Conservation (phyloP, 1,139 yeast species). For the Candida dubliniensis region DNA sequence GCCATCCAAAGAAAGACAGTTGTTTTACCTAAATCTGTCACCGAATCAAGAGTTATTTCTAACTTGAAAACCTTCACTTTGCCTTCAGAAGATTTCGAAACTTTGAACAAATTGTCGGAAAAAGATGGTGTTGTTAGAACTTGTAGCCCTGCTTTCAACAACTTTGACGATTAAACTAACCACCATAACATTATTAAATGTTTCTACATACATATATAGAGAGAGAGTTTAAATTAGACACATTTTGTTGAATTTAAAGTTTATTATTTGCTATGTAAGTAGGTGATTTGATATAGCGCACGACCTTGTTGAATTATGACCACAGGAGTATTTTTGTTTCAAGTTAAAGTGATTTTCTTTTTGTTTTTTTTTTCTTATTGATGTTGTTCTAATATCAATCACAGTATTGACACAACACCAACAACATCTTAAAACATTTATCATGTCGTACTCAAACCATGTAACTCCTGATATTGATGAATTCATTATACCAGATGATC, state of each 20-base stretch:
- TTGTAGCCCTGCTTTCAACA: slow-evolving; percentile 27
- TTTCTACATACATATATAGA: not conserved
- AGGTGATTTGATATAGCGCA: too few relatives aligned
- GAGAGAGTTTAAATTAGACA: not conserved
- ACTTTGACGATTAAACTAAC: slow-evolving; percentile 18
- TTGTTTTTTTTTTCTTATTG: not conserved
- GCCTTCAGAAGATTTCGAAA: slow-evolving; percentile 33
- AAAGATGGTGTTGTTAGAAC: slow-evolving; percentile 33
- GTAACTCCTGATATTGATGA: slow-evolving; percentile 22
- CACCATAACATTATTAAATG: not conserved
- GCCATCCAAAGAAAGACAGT: slow-evolving; percentile 52
- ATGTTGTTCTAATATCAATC: not conserved
- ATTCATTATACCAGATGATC: slow-evolving; percentile 30
- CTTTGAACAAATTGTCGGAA: slow-evolving; percentile 30
- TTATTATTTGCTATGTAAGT: too few relatives aligned
- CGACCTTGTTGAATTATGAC: too few relatives aligned
- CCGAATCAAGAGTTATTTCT: slow-evolving; percentile 32
- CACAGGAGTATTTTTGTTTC: too few relatives aligned
- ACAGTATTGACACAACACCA: not conserved
- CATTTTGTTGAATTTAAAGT: not conserved
- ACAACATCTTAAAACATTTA: slow-evolving; percentile 10
- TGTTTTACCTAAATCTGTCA: slow-evolving; percentile 56
- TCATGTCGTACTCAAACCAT: slow-evolving; percentile 10
- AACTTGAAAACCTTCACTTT: slow-evolving; percentile 34
- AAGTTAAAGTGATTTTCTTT: too few relatives aligned